Conservation (phyloP, 352 stramenopile genomes). For the Phytophthora niederhauseri region DNA sequence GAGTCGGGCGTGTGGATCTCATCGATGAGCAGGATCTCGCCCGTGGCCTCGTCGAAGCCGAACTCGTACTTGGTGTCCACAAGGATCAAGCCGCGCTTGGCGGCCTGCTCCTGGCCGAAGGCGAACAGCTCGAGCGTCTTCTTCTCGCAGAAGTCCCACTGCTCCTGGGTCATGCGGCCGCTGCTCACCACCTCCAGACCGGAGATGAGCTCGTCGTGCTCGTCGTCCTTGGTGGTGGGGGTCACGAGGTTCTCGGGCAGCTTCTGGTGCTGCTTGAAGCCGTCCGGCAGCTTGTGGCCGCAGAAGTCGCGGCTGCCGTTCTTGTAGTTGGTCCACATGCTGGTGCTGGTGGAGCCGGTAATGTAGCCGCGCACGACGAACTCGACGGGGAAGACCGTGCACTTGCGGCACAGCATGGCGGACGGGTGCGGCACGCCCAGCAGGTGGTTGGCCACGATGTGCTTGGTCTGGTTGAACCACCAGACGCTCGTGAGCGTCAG, state of each 20-base stretch:
- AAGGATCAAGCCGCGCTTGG: constrained; percentile 95
- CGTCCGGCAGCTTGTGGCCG: constrained; percentile 94
- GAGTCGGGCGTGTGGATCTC: constrained; percentile 99
- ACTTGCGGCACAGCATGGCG: constrained; percentile 96
- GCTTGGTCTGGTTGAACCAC: constrained; percentile 96
- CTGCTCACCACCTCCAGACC: constrained; percentile 92
- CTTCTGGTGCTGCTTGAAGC: constrained; percentile 98
- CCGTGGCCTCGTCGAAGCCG: constrained; percentile 71
- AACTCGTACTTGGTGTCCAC: constrained; percentile 99
- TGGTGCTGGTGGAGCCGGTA: constrained; percentile 97
- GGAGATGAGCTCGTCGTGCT: constrained; percentile 98
- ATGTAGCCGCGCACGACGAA: constrained; percentile 98
- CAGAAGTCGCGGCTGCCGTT: constrained; percentile 97
- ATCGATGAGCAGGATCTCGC: constrained; percentile 97
- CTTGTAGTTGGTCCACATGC: constrained; percentile 99
- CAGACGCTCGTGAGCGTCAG: constrained; percentile 96
- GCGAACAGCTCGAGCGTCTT: constrained; percentile 94
- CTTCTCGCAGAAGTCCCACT: constrained; percentile 96
- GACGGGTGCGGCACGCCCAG: constrained; percentile 95
- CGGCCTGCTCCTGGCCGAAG: constrained; percentile 93
- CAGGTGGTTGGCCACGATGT: constrained; percentile 98
- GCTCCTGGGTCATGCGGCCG: constrained; percentile 96
- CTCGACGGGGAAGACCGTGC: constrained; percentile 97
- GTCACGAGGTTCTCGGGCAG: constrained; percentile 95
- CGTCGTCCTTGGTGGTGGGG: constrained; percentile 98